Conservation (phyloP, 192 early-diverging fungal species). For the Kickxella alabastrina region DNA sequence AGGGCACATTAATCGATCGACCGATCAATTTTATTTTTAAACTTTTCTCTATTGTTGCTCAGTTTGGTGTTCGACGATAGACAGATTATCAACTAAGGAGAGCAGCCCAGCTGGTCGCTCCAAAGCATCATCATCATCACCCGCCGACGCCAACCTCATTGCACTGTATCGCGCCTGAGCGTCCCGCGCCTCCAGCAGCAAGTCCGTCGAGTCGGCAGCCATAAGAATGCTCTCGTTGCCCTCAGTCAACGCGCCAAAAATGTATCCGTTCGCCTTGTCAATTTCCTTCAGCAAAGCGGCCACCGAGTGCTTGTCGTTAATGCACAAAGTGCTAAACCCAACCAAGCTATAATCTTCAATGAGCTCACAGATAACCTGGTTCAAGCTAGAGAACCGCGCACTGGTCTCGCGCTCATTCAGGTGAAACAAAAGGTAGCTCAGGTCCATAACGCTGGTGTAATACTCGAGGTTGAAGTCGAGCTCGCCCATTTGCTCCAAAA, state of each 20-base stretch:
- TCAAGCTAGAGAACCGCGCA: slow-evolving; percentile 64
- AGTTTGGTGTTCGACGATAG: slow-evolving; percentile 2
- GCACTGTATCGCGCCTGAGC: slow-evolving; percentile 41
- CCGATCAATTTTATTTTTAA: too few species aligned
- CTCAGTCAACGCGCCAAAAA: slow-evolving; percentile 73
- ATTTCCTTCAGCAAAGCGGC: slow-evolving; percentile 69
- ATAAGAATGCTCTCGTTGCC: slow-evolving; percentile 75
- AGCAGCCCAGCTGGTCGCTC: too few species aligned
- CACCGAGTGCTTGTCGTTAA: slow-evolving; percentile 83
- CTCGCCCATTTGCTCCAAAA: slow-evolving; percentile 74
- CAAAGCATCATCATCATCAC: neutral
- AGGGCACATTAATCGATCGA: too few species aligned
- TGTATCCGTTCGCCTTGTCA: slow-evolving; percentile 91
- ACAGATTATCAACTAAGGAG: neutral
- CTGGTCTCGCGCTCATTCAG: slow-evolving; percentile 63
- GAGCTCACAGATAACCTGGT: slow-evolving; percentile 81
- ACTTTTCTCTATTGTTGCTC: too few species aligned
- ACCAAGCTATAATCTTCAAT: slow-evolving; percentile 91
- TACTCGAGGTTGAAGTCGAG: slow-evolving; percentile 84
- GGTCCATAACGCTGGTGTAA: slow-evolving; percentile 92
- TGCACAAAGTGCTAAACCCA: slow-evolving; percentile 80
- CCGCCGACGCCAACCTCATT: slow-evolving; percentile 5
- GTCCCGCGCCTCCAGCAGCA: slow-evolving; percentile 33
- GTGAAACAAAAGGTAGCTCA: slow-evolving; percentile 73
- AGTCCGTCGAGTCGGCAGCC: slow-evolving; percentile 36